These are phyloP conservation scores for Rhizomucor pusillus DNA, from an alignment of 371 early-diverging fungal species.

Conservation along the genomic window DNA sequence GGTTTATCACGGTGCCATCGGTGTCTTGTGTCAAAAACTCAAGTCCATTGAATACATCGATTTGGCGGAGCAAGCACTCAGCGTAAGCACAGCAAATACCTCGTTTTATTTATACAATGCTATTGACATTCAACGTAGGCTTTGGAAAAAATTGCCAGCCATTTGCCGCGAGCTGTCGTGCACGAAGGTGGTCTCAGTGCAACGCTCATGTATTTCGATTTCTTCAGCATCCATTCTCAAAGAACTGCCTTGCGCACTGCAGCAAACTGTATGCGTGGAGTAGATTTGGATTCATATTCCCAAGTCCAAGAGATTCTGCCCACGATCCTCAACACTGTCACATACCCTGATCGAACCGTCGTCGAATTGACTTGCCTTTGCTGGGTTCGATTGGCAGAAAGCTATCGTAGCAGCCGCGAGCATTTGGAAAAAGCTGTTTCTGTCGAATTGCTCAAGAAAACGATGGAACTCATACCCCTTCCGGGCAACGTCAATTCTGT, in stretches of 20 bases:
- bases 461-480: constrained; percentile 41
- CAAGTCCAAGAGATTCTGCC: constrained; percentile 73
- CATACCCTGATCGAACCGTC: constrained; percentile 69
- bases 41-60: constrained; percentile 88
- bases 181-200: constrained; percentile 79
- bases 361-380: constrained; percentile 71
- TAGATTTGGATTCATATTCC: constrained; percentile 53
- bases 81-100: constrained; percentile 28
- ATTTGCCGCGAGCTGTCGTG: constrained; percentile 72
- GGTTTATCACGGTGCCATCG: constrained; percentile 70
- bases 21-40: constrained; percentile 74
- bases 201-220: constrained; percentile 85
- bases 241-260: constrained; percentile 80
- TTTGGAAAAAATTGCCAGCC: constrained; percentile 72
- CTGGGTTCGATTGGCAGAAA: constrained; percentile 64
- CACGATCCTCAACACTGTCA: constrained; percentile 65
- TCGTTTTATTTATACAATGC: background rate
- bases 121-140: constrained; percentile 37
- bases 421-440: constrained; percentile 54
- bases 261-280: constrained; percentile 72
- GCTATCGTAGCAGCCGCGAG: constrained; percentile 52
- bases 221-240: constrained; percentile 86
- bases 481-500: constrained; percentile 39
- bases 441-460: constrained; percentile 38
- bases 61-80: constrained; percentile 85